Evolutionary conservation across 129 eudicot genomes (phyloP).

Genomic region (Glebionis coronaria): DNA sequence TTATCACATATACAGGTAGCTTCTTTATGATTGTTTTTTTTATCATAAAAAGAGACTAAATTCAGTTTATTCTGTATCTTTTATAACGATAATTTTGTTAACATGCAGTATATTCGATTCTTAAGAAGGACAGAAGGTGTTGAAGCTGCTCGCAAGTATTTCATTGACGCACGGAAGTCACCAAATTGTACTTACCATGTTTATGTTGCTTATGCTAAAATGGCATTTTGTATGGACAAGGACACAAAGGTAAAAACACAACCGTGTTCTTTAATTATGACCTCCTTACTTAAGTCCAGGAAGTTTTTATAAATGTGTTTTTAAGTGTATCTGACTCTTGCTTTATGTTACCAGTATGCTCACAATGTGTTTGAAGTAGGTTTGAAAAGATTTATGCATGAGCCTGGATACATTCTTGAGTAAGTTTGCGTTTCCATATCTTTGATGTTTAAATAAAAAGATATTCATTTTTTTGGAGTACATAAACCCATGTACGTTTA

Average conservation of each 20-base stretch:
- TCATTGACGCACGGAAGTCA: conserved; percentile 79
- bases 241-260: conserved; percentile 76
- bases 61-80: background rate
- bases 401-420: conserved; percentile 98
- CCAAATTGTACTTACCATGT: conserved; percentile 95
- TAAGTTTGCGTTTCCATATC: conserved; percentile 37
- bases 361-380: conserved; percentile 96
- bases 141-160: conserved; percentile 94
- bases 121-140: conserved; percentile 97
- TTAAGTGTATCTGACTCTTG: conserved; percentile 15
- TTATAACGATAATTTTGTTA: conserved; percentile 9
- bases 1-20: conserved; percentile 90
- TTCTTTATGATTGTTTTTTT: background rate
- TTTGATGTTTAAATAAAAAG: background rate
- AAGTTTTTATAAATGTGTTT: background rate
- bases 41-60: background rate
- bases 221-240: conserved; percentile 95
- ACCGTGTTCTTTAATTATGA: conserved; percentile 7
- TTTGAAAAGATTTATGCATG: conserved; percentile 89
- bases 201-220: conserved; percentile 92
- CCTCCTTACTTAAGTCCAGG: background rate
- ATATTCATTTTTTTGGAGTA: conserved; percentile 6
- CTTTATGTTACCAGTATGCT: conserved; percentile 54
- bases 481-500: background rate
- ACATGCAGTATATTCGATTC: conserved; percentile 73